These are phyloP conservation scores for Rosellinia necatrix DNA, from an alignment of 2,329 filamentous ascomycete genomes.

Conservation along the genomic window DNA sequence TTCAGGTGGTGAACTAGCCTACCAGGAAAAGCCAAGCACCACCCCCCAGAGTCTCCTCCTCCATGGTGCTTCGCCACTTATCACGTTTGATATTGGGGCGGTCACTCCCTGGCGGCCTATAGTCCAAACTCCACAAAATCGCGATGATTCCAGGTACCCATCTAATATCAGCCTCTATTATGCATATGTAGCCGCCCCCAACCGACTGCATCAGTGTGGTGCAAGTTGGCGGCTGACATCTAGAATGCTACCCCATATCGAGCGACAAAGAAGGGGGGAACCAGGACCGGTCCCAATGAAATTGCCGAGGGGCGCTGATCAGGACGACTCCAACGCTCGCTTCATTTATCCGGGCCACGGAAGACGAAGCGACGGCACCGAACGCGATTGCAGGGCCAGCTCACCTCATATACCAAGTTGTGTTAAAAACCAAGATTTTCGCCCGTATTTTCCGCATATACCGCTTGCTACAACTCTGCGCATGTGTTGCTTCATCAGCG, in stretches of 20 bases:
- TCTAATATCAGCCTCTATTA: slow-evolving; percentile 5
- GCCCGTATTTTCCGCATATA: not conserved
- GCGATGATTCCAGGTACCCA: not conserved
- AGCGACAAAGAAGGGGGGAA: not conserved
- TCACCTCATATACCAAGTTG: slow-evolving; percentile 9
- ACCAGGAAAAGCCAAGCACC: not conserved
- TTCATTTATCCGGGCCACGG: slow-evolving; percentile 14
- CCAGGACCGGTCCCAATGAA: not conserved
- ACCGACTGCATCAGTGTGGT: not conserved
- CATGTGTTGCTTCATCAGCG: not conserved
- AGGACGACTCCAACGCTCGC: not conserved
- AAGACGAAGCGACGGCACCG: not conserved
- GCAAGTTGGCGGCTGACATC: slow-evolving; percentile 10
- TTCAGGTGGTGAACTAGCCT: not conserved
- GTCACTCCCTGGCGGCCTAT: not conserved
- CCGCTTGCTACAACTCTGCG: not conserved
- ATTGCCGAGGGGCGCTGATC: slow-evolving; percentile 11
- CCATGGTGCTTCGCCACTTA: slow-evolving; percentile 9
- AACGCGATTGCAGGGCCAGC: slow-evolving; percentile 9
- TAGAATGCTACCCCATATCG: slow-evolving; percentile 13
- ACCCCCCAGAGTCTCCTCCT: slow-evolving; percentile 1
- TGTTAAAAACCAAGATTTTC: slow-evolving; percentile 3
- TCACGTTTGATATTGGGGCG: not conserved
- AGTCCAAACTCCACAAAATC: not conserved
- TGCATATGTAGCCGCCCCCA: not conserved